Conservation (phyloP, 2,329 filamentous ascomycete species). For the Paraconiothyrium brasiliense region DNA sequence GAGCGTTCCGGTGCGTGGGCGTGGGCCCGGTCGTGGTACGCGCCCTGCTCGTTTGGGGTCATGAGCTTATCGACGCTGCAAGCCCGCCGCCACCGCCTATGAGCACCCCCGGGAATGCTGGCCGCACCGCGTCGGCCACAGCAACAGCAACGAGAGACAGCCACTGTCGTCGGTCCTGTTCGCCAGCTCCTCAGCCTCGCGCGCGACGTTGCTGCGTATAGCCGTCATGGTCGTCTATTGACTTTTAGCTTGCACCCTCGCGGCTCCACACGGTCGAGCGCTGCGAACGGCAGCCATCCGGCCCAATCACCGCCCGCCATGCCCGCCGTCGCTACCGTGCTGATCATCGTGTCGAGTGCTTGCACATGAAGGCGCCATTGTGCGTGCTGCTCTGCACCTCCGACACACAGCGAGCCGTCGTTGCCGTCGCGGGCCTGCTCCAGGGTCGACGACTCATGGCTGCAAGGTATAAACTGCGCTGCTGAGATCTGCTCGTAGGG, state of each 20-base stretch:
- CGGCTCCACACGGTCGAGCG: constrained; percentile 13
- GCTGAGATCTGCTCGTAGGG: constrained; percentile 22
- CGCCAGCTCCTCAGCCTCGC: not conserved
- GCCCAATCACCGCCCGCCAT: not conserved
- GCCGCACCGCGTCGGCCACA: not conserved
- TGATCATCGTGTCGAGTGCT: not conserved
- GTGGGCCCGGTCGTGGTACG: constrained; percentile 11
- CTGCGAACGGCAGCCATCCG: not conserved
- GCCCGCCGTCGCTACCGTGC: not conserved
- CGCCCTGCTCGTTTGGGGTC: constrained; percentile 15
- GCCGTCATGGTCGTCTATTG: constrained; percentile 15
- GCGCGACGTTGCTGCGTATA: constrained; percentile 3
- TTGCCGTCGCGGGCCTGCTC: constrained; percentile 16
- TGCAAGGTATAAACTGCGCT: constrained; percentile 29
- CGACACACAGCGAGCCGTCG: too few relatives aligned
- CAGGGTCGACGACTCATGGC: constrained; percentile 11
- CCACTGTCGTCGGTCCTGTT: not conserved
- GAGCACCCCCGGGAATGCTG: constrained; percentile 6
- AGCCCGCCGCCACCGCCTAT: constrained; percentile 11
- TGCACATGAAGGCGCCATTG: not conserved
- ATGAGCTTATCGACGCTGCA: constrained; percentile 21
- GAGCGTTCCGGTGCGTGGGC: constrained; percentile 7
- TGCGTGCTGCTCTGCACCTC: not conserved
- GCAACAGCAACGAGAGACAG: not conserved
- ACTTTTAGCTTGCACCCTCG: constrained; percentile 10